Evolutionary conservation across 345 rosid species (phyloP), one percentile per base, ranked within the genome.

Genomic region (Erucastrum elatum): DNA sequence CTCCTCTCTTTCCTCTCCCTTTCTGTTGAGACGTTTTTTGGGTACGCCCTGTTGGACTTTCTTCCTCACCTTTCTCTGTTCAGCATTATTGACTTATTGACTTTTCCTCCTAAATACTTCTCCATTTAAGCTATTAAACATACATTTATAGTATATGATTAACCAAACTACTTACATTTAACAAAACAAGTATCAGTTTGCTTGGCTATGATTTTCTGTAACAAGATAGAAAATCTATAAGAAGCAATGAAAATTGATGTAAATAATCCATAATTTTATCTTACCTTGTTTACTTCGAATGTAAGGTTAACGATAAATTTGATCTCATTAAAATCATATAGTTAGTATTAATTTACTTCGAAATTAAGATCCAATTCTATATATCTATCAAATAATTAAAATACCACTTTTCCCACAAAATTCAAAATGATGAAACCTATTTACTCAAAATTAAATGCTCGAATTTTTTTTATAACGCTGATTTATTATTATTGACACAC

Each of bases 41-140:
- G 73, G 73, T 31, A 72, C 63, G 31, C 77, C 55, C 55, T 25
- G 35, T 72, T 79, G 34, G 74, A 73, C 81, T 67, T 60, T 73
- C 82, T 73, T 72, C 64, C 27, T 71, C 75, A 2, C 3, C 21
- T 0, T 1, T 25, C 77, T 58, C 70, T 79, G 70, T 79, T 67
- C 58, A 21, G 21, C 21, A 59, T 49, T 64, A 70, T 67, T 73
- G 78, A 79, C 82, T 66, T 73, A 0, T 78, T 78, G 82, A 78
- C 82, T 78, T 66, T 59, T 64, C 12, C 9, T 35, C 12, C 8
- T 33, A 5, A 9, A 9, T 3, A 69, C 64, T 69, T 9, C 63
- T 7, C 31, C 63, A 59, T 2, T 59, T 2, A 9, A 8, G 62
- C 59, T 49, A 46, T 13, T 11, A 46, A 17, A 55, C 25, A 56